Base-by-base conservation (phyloP, 176 grass and related monocot genomes). In the Bromus sterilis region DNA sequence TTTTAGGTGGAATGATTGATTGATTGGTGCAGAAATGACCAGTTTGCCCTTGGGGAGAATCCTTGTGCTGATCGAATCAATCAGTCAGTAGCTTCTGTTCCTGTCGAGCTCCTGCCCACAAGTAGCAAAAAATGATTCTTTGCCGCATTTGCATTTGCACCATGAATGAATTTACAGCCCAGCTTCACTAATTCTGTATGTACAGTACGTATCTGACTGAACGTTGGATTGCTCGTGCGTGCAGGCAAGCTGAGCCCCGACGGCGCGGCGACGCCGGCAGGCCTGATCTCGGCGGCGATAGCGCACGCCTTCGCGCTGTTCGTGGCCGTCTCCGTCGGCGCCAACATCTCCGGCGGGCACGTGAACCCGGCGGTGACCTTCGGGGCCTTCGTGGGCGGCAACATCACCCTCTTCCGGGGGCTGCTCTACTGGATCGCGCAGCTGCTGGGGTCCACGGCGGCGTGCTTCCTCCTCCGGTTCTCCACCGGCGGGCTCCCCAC, bases 311-410 rank as follows among this genome's bases (percentile, higher is more conserved):
- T 99, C 80, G 93, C 84, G 0, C 91, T 99, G 29, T 91, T 94
- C 88, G 96, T 94, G 6, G 96, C 96, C 2, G 96, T 99, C 3
- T 93, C 96, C 7, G 96, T 94, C 1, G 80, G 84, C 66, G 93
- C 93, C 64, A 99, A 99, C 91, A 93, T 99, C 93, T 99, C 96
- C 55, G 96, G 96, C 65, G 96, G 96, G 3, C 96, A 99, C 87
- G 93, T 99, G 72, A 99, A 99, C 93, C 96, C 96, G 0, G 96
- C 96, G 24, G 96, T 99, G 2, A 99, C 96, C 11, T 99, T 99
- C 82, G 96, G 96, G 76, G 91, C 87, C 21, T 99, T 95, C 82
- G 39, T 99, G 1, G 93, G 96, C 74, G 96, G 96, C 76, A 91
- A 95, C 93, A 99, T 99, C 89, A 88, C 96, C 60, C 93, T 99